Percentiles rank a stretch among this genome's conserved stretches.
These are phyloP conservation scores for Mentha longifolia DNA, from an alignment of 257 asterid genomes.

Conservation along the genomic window DNA sequence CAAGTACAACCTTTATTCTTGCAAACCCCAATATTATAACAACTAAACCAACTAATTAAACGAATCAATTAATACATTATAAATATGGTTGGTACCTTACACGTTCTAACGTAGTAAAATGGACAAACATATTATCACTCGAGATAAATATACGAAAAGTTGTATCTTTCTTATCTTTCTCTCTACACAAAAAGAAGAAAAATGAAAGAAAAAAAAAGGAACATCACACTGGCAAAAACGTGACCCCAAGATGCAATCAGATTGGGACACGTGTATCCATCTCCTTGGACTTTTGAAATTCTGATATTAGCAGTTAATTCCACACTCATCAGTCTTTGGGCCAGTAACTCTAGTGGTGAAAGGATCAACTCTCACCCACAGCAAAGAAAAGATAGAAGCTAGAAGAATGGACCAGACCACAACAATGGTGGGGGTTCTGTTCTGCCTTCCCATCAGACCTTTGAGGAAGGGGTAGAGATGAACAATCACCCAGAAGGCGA, in stretches of 20 bases:
- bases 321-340: slow-evolving; percentile 76
- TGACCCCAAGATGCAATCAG: not conserved
- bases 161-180: slow-evolving; percentile 25
- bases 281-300: not conserved
- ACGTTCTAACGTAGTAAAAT: slow-evolving; percentile 30
- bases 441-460: slow-evolving; percentile 97
- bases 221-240: slow-evolving; percentile 31
- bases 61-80: slow-evolving; percentile 35
- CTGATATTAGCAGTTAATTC: slow-evolving; percentile 70
- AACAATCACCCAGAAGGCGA: slow-evolving; percentile 97
- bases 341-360: slow-evolving; percentile 90
- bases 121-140: slow-evolving; percentile 12
- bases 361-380: slow-evolving; percentile 93
- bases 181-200: slow-evolving; percentile 37
- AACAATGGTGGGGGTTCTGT: slow-evolving; percentile 89
- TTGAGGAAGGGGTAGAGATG: slow-evolving; percentile 95
- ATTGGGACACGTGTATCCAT: slow-evolving; percentile 4
- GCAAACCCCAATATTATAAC: not conserved
- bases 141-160: slow-evolving; percentile 3
- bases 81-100: slow-evolving; percentile 1
- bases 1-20: too few species aligned
- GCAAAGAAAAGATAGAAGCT: slow-evolving; percentile 89
- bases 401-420: slow-evolving; percentile 96
- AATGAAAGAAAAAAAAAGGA: not conserved
- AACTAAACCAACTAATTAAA: not conserved